Conservation (phyloP, 2,329 filamentous ascomycete species). For the Alternaria triticina region DNA sequence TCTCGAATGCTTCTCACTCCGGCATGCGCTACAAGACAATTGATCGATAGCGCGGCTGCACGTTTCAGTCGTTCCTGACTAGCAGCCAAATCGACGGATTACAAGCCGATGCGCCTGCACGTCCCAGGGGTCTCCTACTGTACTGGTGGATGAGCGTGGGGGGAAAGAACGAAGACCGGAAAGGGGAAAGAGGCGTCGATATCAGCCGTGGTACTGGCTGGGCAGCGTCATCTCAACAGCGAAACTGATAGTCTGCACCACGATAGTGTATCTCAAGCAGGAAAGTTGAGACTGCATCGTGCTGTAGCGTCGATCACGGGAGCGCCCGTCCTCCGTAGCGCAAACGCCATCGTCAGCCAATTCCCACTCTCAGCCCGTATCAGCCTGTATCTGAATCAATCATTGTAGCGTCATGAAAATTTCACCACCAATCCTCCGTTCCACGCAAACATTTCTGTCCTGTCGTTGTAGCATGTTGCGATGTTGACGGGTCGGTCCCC, state of each 20-base stretch:
- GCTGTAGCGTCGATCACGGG: slow-evolving; percentile 24
- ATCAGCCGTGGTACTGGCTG: neutral
- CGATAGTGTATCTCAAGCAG: neutral
- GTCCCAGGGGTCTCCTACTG: neutral
- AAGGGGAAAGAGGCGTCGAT: neutral
- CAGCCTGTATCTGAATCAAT: slow-evolving; percentile 1
- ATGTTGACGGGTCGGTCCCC: neutral
- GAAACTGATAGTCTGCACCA: neutral
- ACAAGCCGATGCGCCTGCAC: neutral
- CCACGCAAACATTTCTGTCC: neutral
- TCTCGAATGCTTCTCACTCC: neutral
- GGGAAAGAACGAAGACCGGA: neutral
- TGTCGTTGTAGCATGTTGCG: neutral
- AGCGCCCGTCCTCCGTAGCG: slow-evolving; percentile 19
- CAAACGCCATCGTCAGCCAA: slow-evolving; percentile 3
- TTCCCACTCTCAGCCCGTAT: neutral
- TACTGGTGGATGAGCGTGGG: neutral
- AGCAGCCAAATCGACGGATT: neutral
- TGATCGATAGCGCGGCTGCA: slow-evolving; percentile 1
- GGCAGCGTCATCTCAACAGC: neutral
- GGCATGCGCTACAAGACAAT: neutral
- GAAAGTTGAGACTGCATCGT: neutral
- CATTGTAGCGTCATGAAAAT: neutral
- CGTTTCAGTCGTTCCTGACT: slow-evolving; percentile 6
- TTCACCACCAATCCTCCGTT: neutral